A percentile compares a stretch with the other conserved stretches of the same genome.
phyloP scores from a whole-genome alignment of 2,329 filamentous ascomycete species.

The Alternaria atra region DNA sequence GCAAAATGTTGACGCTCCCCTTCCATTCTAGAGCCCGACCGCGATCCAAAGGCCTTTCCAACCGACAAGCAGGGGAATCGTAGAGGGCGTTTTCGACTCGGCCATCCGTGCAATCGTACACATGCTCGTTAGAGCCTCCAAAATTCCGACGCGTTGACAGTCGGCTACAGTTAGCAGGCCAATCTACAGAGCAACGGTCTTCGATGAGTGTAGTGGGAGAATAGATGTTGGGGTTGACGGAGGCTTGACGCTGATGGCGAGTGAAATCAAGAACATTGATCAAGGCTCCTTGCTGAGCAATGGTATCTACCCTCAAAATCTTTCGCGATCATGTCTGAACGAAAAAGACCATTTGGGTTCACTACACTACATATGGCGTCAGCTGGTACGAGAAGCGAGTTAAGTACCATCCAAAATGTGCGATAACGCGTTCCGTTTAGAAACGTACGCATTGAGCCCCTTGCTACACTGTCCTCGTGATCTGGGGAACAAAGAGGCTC shows the following conservation, averaged over 20 bases:
- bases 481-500: not conserved
- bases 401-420: not conserved
- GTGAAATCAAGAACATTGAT: not conserved
- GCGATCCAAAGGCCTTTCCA: not conserved
- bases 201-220: not conserved
- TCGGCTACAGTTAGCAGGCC: not conserved
- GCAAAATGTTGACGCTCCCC: not conserved
- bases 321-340: not conserved
- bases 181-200: not conserved
- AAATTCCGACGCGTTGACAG: not conserved
- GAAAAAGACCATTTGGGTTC: not conserved
- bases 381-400: not conserved
- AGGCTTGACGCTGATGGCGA: not conserved
- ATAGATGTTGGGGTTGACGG: not conserved
- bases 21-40: not conserved
- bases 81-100: not conserved
- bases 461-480: not conserved
- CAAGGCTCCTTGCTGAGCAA: not conserved
- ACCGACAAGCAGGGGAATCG: not conserved
- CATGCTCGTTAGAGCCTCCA: not conserved
- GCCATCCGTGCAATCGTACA: not conserved
- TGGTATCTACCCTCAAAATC: not conserved
- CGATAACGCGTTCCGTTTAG: not conserved
- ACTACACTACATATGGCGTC: not conserved
- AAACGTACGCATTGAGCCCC: not conserved